A percentile compares a stretch with the other conserved stretches of the same genome.
These are phyloP conservation scores for Eutrema yunnanense DNA, from an alignment of 345 rosid genomes.

Conservation along the genomic window DNA sequence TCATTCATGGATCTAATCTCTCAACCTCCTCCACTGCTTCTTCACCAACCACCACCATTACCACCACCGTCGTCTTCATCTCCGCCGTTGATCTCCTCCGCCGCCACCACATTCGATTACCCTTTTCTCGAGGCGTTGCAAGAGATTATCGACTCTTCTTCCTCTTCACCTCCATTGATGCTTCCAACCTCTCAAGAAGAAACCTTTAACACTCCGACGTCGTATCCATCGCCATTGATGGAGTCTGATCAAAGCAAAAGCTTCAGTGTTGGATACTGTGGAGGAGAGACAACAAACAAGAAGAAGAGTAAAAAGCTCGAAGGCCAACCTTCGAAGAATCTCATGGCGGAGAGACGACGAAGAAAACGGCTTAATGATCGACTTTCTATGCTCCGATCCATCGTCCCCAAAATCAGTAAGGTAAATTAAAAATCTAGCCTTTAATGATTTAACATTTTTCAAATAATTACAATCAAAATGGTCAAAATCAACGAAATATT, in stretches of 20 bases:
- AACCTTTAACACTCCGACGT: not conserved
- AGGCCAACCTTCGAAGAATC: slow-evolving; percentile 91
- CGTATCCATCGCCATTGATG: slow-evolving; percentile 38
- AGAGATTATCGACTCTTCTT: slow-evolving; percentile 31
- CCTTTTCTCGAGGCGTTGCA: slow-evolving; percentile 40
- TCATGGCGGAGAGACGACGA: slow-evolving; percentile 86
- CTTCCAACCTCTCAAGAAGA: slow-evolving; percentile 22
- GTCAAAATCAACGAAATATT: slow-evolving; percentile 10
- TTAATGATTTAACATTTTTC: not conserved
- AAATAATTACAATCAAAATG: not conserved
- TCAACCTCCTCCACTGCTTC: slow-evolving; percentile 30
- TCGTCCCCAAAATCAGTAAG: slow-evolving; percentile 96
- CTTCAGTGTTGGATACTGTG: slow-evolving; percentile 37
- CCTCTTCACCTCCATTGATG: slow-evolving; percentile 31
- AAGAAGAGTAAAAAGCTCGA: slow-evolving; percentile 51
- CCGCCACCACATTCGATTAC: slow-evolving; percentile 33
- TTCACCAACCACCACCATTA: slow-evolving; percentile 30
- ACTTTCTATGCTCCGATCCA: slow-evolving; percentile 86
- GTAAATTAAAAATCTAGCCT: slow-evolving; percentile 21
- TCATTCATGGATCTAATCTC: slow-evolving; percentile 36
- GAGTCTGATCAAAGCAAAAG: slow-evolving; percentile 46
- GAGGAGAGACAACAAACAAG: slow-evolving; percentile 30
- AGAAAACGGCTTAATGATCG: slow-evolving; percentile 80
- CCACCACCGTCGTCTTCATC: slow-evolving; percentile 32
- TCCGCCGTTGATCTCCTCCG: slow-evolving; percentile 21